Evolutionary conservation across 2,329 filamentous ascomycete species (phyloP).

Genomic region (Teratosphaeria viscida): DNA sequence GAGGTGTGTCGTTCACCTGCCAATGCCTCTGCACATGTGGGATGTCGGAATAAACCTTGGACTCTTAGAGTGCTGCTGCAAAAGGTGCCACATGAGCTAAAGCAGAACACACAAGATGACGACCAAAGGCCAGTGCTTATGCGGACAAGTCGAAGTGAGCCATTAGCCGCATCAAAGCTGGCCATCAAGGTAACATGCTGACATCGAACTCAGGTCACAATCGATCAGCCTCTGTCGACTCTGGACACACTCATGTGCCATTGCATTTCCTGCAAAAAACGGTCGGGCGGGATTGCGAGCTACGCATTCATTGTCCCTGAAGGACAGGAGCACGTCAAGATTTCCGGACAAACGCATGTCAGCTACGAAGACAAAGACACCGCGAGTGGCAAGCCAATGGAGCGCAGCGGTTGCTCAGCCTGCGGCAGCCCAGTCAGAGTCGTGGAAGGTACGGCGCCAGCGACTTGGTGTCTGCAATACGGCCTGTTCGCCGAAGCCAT

Average conservation of each 20-base stretch:
- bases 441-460: conserved; percentile 8
- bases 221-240: neutral
- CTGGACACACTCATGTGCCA: conserved; percentile 10
- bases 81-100: neutral
- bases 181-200: neutral
- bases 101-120: neutral
- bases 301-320: conserved; percentile 11
- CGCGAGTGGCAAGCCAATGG: conserved; percentile 11
- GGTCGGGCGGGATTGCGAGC: conserved; percentile 11
- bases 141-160: neutral
- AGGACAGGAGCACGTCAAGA: conserved; percentile 5
- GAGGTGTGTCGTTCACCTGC: too few species aligned
- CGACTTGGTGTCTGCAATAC: conserved; percentile 11
- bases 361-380: conserved; percentile 7
- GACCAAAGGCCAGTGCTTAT: neutral
- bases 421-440: conserved; percentile 12
- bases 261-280: conserved; percentile 11
- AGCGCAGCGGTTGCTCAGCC: conserved; percentile 8
- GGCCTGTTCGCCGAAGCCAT: conserved; percentile 9
- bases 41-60: neutral
- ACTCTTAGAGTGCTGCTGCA: neutral
- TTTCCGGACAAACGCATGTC: conserved; percentile 5
- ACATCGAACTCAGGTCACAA: neutral
- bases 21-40: neutral
- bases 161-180: neutral